Conservation (phyloP, 2,329 filamentous ascomycete genomes). For the Xylariales sp. region DNA sequence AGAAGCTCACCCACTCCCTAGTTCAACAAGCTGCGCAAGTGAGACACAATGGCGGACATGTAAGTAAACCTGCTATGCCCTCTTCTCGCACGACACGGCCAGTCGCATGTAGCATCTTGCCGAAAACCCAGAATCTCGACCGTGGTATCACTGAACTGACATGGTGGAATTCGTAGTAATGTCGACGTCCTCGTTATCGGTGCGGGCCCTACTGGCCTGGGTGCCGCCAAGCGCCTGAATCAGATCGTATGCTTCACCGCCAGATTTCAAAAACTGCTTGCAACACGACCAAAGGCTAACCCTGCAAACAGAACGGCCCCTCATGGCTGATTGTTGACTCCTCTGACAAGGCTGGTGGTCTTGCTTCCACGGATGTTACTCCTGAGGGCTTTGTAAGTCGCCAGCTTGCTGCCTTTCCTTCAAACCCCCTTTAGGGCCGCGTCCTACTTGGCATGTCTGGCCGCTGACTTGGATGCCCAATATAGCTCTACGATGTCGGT, state of each 20-base stretch:
- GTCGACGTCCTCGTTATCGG: slow-evolving; percentile 98
- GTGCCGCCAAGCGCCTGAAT: slow-evolving; percentile 95
- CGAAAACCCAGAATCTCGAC: no score
- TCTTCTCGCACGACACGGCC: slow-evolving; percentile 2
- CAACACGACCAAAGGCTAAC: no score
- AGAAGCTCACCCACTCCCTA: not conserved
- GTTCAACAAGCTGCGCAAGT: slow-evolving; percentile 2
- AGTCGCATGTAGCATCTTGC: no score
- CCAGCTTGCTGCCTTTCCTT: slow-evolving; percentile 9
- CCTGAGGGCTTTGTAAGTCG: slow-evolving; percentile 91
- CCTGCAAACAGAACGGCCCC: slow-evolving; percentile 64
- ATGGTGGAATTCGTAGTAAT: slow-evolving; percentile 56
- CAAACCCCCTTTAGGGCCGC: slow-evolving; percentile 20
- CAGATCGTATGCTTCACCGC: slow-evolving; percentile 70
- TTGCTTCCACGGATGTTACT: slow-evolving; percentile 92
- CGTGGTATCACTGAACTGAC: no score
- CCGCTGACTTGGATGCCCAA: not conserved
- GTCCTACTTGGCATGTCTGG: no score
- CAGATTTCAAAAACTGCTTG: slow-evolving; percentile 14
- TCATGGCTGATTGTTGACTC: slow-evolving; percentile 97
- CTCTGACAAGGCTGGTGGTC: slow-evolving; percentile 86
- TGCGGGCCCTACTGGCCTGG: slow-evolving; percentile 93
- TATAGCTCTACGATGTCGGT: slow-evolving; percentile 93
- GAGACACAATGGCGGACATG: slow-evolving; percentile 9
- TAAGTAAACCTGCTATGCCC: slow-evolving; percentile 4